phyloP scores from a whole-genome alignment of 2,329 filamentous ascomycete genomes.

The Alternaria arbusti region DNA sequence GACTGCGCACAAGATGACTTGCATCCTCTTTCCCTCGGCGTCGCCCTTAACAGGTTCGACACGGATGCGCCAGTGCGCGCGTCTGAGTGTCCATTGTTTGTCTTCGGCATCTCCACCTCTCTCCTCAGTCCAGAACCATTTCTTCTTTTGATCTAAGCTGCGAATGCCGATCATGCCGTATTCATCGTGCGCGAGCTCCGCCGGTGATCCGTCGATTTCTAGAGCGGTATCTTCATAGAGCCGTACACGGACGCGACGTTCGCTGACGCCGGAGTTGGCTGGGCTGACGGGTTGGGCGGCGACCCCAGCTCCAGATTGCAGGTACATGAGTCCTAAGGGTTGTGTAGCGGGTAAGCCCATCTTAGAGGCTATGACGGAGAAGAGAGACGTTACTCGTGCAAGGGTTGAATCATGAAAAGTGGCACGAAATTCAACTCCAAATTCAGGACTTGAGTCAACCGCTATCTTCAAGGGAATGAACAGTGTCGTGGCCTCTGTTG shows the following conservation, averaged over 20 bases:
- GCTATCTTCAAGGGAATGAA: too few relatives aligned
- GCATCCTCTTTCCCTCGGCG: slow-evolving; percentile 61
- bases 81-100: slow-evolving; percentile 45
- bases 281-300: slow-evolving; percentile 68
- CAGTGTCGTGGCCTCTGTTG: slow-evolving; percentile 37
- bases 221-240: slow-evolving; percentile 30
- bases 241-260: slow-evolving; percentile 65
- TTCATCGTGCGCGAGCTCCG: slow-evolving; percentile 21
- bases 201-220: slow-evolving; percentile 30
- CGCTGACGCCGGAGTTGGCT: slow-evolving; percentile 71
- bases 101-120: slow-evolving; percentile 10
- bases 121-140: background rate
- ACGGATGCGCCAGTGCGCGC: slow-evolving; percentile 54
- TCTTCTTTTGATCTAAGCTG: background rate
- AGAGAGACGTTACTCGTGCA: slow-evolving; percentile 72
- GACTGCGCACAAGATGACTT: slow-evolving; percentile 76
- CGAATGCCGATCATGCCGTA: slow-evolving; percentile 18
- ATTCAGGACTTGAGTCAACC: slow-evolving; percentile 28
- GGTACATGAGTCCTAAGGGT: slow-evolving; percentile 71
- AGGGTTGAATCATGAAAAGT: slow-evolving; percentile 77
- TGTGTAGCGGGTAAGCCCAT: slow-evolving; percentile 68
- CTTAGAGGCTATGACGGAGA: slow-evolving; percentile 83
- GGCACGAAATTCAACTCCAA: slow-evolving; percentile 57
- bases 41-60: slow-evolving; percentile 60
- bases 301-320: slow-evolving; percentile 63